Percentiles rank a stretch among this genome's conserved stretches.
These are phyloP conservation scores for Jackrogersella minutella DNA, from an alignment of 495 filamentous ascomycete species.

Conservation along the genomic window DNA sequence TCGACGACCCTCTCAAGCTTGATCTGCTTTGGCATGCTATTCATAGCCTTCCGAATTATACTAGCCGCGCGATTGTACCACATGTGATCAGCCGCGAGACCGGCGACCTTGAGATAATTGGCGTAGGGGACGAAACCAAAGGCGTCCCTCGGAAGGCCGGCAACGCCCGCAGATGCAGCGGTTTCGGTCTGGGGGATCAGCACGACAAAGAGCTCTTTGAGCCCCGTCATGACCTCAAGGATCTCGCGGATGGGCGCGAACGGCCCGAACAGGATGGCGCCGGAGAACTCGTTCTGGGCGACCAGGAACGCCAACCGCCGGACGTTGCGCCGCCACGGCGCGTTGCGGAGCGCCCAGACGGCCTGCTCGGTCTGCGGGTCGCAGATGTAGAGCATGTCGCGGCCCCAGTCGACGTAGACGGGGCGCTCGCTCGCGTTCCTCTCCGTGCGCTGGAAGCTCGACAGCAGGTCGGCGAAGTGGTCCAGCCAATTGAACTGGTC, in stretches of 20 bases:
- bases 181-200: slow-evolving; percentile 8
- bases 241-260: slow-evolving; percentile 29
- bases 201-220: slow-evolving; percentile 30
- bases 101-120: slow-evolving; percentile 24
- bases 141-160: slow-evolving; percentile 9
- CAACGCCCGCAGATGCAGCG: not conserved
- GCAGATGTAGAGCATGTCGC: slow-evolving; percentile 36
- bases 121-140: slow-evolving; percentile 34
- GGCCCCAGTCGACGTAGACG: slow-evolving; percentile 28
- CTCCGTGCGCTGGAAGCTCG: not conserved
- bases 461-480: not conserved
- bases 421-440: not conserved
- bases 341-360: slow-evolving; percentile 29
- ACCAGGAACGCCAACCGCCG: slow-evolving; percentile 28
- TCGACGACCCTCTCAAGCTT: slow-evolving; percentile 31
- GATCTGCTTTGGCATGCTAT: not conserved
- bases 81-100: slow-evolving; percentile 21
- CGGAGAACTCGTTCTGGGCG: slow-evolving; percentile 23
- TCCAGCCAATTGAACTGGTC: not conserved
- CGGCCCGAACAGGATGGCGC: slow-evolving; percentile 32
- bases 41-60: slow-evolving; percentile 21
- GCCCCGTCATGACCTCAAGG: slow-evolving; percentile 14
- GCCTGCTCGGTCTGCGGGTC: slow-evolving; percentile 29
- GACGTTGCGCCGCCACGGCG: slow-evolving; percentile 16
- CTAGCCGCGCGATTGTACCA: slow-evolving; percentile 27